Base-by-base conservation (phyloP, 108 stramenopile genomes). In the Fragilaria radians region DNA sequence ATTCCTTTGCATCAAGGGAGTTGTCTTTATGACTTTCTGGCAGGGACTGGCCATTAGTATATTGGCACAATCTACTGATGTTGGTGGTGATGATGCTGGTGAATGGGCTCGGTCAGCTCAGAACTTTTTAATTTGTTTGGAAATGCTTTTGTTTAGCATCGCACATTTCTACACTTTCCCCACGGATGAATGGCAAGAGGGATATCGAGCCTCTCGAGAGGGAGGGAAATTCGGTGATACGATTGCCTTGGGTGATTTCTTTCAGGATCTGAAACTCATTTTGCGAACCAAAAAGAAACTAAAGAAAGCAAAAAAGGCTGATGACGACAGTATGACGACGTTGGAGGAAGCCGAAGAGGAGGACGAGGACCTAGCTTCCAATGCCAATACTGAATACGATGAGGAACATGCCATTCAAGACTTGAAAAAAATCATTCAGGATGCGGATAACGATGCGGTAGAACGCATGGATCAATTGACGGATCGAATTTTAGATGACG, bases 1-100 rank as follows among this genome's bases (percentile, higher is more conserved):
- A 28, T 75, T 75, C 34, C 1, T 75, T 14, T 77, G 73, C 28
- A 79, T 79, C 64, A 78, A 78, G 49, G 82, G 86, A 5, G 77
- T 84, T 28, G 82, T 84, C 9, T 96, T 96, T 59, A 89, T 91
- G 92, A 96, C 95, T 21, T 96, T 96, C 54, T 96, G 95, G 95
- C 95, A 96, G 64, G 89, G 92, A 5, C 55, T 92, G 45, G 77
- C 76, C 14, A 78, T 94, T 30, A 61, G 66, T 11, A 62, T 89
- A 5, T 57, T 94, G 26, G 89, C 87, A 18, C 68, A 73, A 42
- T 73, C 83, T 5, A 85, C 89, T 5, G 77, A 87, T 68, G 64
- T 82, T n/a, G 81, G 72, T 19, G 70, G 77, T 2, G 53, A 61
- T 11, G 72, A 71, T 32, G 64, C 80, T 19, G 83, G 77, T 26